Evolutionary conservation across 2,329 filamentous ascomycete genomes (phyloP).

Genomic region (Rhinocladiella similis): DNA sequence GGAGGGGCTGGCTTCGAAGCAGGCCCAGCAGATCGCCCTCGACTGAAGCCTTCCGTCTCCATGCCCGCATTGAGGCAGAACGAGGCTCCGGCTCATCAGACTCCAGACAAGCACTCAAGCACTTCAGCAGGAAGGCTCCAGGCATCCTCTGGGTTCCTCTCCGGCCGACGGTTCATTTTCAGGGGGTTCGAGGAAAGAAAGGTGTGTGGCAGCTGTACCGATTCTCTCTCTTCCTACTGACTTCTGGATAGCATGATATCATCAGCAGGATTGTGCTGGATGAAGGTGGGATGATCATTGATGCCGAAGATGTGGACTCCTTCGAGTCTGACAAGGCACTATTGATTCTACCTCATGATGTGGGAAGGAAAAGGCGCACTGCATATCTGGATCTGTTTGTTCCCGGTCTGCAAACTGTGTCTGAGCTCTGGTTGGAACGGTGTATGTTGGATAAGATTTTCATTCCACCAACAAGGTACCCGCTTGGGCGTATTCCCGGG

Average conservation of each 20-base stretch:
- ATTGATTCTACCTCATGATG: constrained; percentile 46
- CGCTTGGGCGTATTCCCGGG: constrained; percentile 70
- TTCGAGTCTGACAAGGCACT: constrained; percentile 34
- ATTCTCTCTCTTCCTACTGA: constrained; percentile 1
- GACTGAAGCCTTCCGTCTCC: constrained; percentile 30
- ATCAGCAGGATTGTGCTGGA: constrained; percentile 42
- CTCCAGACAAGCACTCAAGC: not conserved
- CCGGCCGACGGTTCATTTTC: constrained; percentile 13
- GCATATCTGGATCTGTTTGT: constrained; percentile 29
- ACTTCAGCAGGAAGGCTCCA: not conserved
- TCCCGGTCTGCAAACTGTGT: constrained; percentile 54
- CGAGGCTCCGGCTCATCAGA: constrained; percentile 12
- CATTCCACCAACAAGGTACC: constrained; percentile 66
- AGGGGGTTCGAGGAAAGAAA: constrained; percentile 15
- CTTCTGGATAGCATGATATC: constrained; percentile 24
- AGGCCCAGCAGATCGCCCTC: constrained; percentile 20
- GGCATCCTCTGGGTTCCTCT: constrained; percentile 1
- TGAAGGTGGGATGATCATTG: constrained; percentile 40
- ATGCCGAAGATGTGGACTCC: constrained; percentile 35
- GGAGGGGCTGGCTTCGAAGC: constrained; percentile 42
- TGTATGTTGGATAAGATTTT: constrained; percentile 77
- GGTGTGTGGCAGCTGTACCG: constrained; percentile 11
- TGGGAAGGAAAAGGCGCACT: constrained; percentile 36
- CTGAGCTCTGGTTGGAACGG: constrained; percentile 90
- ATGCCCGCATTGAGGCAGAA: constrained; percentile 17